Evolutionary conservation across 139 green algal species (phyloP).

Genomic region (Gonium pectorale): DNA sequence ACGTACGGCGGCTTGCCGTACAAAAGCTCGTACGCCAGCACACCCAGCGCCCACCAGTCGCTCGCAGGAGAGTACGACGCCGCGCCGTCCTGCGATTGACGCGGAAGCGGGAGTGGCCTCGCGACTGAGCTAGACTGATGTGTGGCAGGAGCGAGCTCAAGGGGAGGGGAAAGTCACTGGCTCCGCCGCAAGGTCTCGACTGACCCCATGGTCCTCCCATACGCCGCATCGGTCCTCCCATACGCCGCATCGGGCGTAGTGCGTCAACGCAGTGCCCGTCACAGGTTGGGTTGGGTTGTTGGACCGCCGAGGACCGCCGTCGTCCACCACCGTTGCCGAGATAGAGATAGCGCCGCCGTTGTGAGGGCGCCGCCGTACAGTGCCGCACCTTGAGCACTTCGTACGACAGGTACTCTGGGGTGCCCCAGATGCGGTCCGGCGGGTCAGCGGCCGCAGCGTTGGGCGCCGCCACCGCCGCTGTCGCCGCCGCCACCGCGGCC

Average conservation of each 20-base stretch:
- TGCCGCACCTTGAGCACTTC: slow-evolving; percentile 19
- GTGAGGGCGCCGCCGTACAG: no score
- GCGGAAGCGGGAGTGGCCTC: no score
- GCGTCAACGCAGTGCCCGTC: background rate
- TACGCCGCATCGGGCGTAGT: no score
- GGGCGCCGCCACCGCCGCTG: background rate
- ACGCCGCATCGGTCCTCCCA: no score
- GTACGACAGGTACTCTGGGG: slow-evolving; percentile 27
- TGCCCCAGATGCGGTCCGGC: background rate
- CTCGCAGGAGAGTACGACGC: slow-evolving; percentile 15
- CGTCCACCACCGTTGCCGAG: no score
- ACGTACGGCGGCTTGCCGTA: slow-evolving; percentile 35
- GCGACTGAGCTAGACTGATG: no score
- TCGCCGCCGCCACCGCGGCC: background rate
- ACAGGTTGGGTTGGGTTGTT: no score
- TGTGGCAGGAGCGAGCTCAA: background rate
- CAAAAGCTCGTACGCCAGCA: slow-evolving; percentile 37
- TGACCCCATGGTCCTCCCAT: no score
- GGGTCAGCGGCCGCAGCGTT: background rate
- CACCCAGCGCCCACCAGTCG: slow-evolving; percentile 40
- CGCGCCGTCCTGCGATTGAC: slow-evolving; percentile 22
- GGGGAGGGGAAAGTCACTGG: background rate
- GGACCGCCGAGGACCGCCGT: no score
- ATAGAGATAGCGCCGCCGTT: no score
- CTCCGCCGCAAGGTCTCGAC: background rate